Conservation (phyloP, 2,329 filamentous ascomycete genomes). For the Colletotrichum navitas region DNA sequence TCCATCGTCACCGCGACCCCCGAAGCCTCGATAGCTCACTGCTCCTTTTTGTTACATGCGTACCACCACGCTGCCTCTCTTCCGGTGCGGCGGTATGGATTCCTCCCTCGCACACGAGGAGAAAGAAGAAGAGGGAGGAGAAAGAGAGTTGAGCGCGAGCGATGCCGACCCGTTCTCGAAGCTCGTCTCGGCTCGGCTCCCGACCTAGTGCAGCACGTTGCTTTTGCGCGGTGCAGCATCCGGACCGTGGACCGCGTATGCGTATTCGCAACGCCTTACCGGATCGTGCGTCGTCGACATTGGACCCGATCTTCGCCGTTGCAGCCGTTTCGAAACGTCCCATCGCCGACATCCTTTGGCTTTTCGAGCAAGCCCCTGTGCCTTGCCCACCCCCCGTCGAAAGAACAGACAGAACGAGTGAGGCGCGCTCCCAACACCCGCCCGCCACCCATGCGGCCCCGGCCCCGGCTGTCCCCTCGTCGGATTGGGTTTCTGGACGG, state of each 20-base stretch:
- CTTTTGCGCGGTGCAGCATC: neutral
- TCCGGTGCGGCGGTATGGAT: neutral
- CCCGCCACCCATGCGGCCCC: neutral
- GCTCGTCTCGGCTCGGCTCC: neutral
- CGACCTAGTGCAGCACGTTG: neutral
- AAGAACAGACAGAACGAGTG: neutral
- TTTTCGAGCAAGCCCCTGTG: neutral
- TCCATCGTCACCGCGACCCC: neutral
- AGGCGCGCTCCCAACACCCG: neutral
- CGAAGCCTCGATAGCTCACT: neutral
- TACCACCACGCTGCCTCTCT: neutral
- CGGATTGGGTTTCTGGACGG: neutral
- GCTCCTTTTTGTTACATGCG: neutral
- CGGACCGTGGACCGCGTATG: neutral
- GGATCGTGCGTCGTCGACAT: neutral
- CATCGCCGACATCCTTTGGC: slow-evolving; percentile 6
- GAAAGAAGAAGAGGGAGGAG: no score
- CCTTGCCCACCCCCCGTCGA: slow-evolving; percentile 4
- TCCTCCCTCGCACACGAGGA: no score
- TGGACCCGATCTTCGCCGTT: neutral
- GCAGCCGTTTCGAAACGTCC: slow-evolving; percentile 37
- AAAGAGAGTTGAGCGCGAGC: neutral
- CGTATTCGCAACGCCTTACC: neutral
- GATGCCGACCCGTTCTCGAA: neutral
- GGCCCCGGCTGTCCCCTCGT: neutral